Percentiles rank a stretch among this genome's conserved stretches.
phyloP scores from a whole-genome alignment of 2,329 filamentous ascomycete genomes.

The Fusarium napiforme region DNA sequence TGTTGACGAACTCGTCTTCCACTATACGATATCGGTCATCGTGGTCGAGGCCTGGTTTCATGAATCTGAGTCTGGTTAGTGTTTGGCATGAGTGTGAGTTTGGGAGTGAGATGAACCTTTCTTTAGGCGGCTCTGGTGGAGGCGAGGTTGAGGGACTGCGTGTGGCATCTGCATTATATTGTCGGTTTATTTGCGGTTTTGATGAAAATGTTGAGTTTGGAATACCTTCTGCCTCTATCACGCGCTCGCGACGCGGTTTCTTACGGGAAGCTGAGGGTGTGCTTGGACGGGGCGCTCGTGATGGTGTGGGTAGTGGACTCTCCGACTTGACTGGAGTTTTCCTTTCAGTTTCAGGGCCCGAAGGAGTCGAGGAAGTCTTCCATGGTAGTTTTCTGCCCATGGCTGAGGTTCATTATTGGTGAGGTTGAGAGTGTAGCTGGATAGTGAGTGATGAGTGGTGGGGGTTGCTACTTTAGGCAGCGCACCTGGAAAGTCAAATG shows the following conservation, averaged over 20 bases:
- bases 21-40: conserved; percentile 86
- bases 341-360: conserved; percentile 9
- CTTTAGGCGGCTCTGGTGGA: conserved; percentile 58
- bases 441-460: conserved; percentile 5
- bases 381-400: conserved; percentile 67
- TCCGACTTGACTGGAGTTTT: conserved; percentile 14
- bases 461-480: conserved; percentile 18
- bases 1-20: conserved; percentile 79
- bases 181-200: neutral
- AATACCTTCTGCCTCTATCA: conserved; percentile 41
- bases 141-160: conserved; percentile 63
- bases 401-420: conserved; percentile 14
- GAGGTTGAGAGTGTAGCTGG: neutral
- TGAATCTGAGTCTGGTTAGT: conserved; percentile 58
- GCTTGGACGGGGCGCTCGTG: conserved; percentile 7
- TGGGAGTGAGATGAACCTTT: conserved; percentile 52
- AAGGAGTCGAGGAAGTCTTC: conserved; percentile 50
- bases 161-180: conserved; percentile 27
- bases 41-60: conserved; percentile 71
- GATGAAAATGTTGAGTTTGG: neutral
- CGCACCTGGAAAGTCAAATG: neutral
- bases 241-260: conserved; percentile 38
- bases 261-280: conserved; percentile 16
- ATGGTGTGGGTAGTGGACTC: conserved; percentile 4
- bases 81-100: neutral